Evolutionary conservation across 208 protist species (phyloP).

Genomic region (Acanthamoeba lenticulata): DNA sequence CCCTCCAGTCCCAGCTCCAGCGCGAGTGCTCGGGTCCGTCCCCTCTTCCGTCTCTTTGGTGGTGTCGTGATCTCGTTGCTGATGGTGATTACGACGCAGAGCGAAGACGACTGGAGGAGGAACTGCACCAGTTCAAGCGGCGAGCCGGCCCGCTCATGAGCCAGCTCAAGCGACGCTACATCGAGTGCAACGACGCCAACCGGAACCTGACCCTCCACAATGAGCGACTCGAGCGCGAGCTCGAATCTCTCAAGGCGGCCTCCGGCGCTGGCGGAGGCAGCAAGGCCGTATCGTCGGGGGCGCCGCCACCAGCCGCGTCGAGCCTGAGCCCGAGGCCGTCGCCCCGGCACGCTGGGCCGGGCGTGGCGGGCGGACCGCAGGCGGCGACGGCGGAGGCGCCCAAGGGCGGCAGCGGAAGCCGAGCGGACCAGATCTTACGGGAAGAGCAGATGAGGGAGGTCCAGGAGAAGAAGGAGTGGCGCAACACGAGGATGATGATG

Average conservation of each 20-base stretch:
- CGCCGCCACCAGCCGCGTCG: neutral
- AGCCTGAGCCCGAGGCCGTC: too few relatives aligned
- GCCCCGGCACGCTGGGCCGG: too few relatives aligned
- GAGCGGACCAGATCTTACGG: neutral
- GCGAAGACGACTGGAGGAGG: neutral
- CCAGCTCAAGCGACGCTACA: neutral
- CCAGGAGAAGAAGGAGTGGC: constrained; percentile 4
- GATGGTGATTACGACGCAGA: neutral
- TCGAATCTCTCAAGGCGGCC: neutral
- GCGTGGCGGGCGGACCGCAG: too few relatives aligned
- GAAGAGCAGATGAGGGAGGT: neutral
- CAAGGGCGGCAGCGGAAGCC: too few relatives aligned
- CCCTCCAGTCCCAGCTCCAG: neutral
- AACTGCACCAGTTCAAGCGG: neutral
- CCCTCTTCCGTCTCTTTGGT: neutral
- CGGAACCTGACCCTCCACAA: neutral
- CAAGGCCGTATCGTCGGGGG: neutral
- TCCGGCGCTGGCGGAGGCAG: neutral
- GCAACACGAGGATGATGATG: constrained; percentile 22
- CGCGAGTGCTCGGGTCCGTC: neutral
- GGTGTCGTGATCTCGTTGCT: too few relatives aligned
- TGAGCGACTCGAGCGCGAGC: neutral
- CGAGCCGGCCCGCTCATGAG: neutral
- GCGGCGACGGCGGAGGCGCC: too few relatives aligned
- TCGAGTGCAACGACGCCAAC: constrained; percentile 7